Conservation (phyloP, 2,329 filamentous ascomycete genomes). For the Leptographium radiaticola region DNA sequence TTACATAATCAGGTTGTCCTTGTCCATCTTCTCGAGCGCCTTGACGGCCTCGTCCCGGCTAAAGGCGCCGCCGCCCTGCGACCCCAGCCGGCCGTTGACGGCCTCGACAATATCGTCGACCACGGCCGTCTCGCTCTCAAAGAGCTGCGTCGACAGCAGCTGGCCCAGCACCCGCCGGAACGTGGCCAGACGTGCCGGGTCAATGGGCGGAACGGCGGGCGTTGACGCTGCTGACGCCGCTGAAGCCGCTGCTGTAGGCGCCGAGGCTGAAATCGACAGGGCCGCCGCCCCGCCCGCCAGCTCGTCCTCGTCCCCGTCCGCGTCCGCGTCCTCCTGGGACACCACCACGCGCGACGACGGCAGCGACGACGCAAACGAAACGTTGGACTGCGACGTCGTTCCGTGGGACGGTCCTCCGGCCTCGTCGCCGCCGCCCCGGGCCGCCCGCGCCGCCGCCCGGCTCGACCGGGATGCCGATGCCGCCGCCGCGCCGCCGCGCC, state of each 20-base stretch:
- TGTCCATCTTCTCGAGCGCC: slow-evolving; percentile 68
- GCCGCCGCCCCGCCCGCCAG: slow-evolving; percentile 28
- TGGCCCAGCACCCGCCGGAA: slow-evolving; percentile 78
- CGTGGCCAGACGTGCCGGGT: slow-evolving; percentile 47
- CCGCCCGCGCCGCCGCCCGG: slow-evolving; percentile 16
- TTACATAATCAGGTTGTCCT: slow-evolving; percentile 85
- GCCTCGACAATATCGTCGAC: slow-evolving; percentile 62
- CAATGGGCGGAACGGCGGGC: slow-evolving; percentile 31
- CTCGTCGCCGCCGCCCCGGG: slow-evolving; percentile 16
- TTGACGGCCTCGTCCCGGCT: slow-evolving; percentile 57
- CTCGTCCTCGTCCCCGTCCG: slow-evolving; percentile 31
- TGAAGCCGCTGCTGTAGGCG: too few species aligned
- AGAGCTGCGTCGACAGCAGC: slow-evolving; percentile 63
- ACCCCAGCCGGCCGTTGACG: slow-evolving; percentile 60
- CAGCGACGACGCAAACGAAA: slow-evolving; percentile 68
- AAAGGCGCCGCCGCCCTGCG: slow-evolving; percentile 46
- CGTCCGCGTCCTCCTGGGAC: slow-evolving; percentile 28
- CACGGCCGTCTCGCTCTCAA: slow-evolving; percentile 71
- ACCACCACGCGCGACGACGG: slow-evolving; percentile 57
- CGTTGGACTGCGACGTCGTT: slow-evolving; percentile 33
- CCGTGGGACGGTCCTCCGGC: slow-evolving; percentile 18
- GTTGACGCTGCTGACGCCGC: slow-evolving; percentile 2
- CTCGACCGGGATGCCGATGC: slow-evolving; percentile 13
- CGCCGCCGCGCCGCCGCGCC: slow-evolving; percentile 9
- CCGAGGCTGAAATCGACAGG: slow-evolving; percentile 21